phyloP scores from a whole-genome alignment of 1,139 yeast species.

The Candida smagusa region DNA sequence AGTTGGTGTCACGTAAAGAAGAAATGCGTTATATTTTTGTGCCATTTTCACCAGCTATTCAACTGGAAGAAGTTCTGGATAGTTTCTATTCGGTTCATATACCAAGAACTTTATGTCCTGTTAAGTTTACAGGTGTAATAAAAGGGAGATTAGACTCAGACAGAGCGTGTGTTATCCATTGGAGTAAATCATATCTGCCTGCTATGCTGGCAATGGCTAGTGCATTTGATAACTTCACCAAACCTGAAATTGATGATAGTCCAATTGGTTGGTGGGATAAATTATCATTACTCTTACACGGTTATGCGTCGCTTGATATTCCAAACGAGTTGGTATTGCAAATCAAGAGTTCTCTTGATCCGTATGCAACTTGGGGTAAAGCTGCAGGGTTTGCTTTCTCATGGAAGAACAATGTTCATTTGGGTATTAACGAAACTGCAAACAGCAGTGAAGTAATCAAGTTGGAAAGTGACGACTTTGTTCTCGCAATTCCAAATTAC shows the following conservation, averaged over 20 bases:
- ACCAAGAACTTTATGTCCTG: constrained; percentile 46
- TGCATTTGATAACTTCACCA: constrained; percentile 57
- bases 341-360: constrained; percentile 68
- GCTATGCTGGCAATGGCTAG: constrained; percentile 33
- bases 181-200: constrained; percentile 45
- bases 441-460: constrained; percentile 61
- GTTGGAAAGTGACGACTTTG: constrained; percentile 62
- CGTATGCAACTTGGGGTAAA: constrained; percentile 66
- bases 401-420: constrained; percentile 65
- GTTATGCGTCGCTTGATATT: constrained; percentile 55
- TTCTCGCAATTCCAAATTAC: constrained; percentile 64
- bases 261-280: constrained; percentile 77
- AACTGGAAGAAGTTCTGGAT: constrained; percentile 17
- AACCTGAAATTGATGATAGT: constrained; percentile 79
- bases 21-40: constrained; percentile 45
- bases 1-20: constrained; percentile 32
- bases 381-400: constrained; percentile 79
- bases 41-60: constrained; percentile 44
- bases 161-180: constrained; percentile 39
- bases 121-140: constrained; percentile 37
- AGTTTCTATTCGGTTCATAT: constrained; percentile 40
- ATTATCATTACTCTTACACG: constrained; percentile 36
- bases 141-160: constrained; percentile 33
- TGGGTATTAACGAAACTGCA: constrained; percentile 60
- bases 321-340: constrained; percentile 48